A percentile compares a stretch with the other conserved stretches of the same genome.
phyloP scores from a whole-genome alignment of 495 filamentous ascomycete species.

The Penicillium cinerascens region DNA sequence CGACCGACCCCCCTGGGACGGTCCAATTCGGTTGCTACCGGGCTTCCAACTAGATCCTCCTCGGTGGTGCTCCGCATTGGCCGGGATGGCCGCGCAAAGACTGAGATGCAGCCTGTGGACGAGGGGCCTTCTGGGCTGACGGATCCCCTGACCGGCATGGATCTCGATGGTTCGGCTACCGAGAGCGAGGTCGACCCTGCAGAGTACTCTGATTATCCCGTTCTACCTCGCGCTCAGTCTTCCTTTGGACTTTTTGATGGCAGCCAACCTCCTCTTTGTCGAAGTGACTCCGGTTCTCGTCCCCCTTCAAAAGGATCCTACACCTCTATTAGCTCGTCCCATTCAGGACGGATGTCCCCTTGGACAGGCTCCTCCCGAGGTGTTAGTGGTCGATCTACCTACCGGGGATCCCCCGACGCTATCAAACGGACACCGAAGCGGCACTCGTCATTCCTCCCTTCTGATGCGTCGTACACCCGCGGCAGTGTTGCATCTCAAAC shows the following conservation, averaged over 20 bases:
- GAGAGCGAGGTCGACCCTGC: conserved; percentile 55
- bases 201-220: conserved; percentile 63
- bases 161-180: conserved; percentile 45
- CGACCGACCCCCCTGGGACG: conserved; percentile 30
- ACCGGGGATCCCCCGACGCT: conserved; percentile 33
- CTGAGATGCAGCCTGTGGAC: conserved; percentile 61
- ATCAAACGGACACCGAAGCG: conserved; percentile 39
- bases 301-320: conserved; percentile 51
- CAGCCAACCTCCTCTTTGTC: conserved; percentile 44
- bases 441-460: conserved; percentile 31
- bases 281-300: conserved; percentile 54
- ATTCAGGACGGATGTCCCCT: conserved; percentile 42
- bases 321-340: conserved; percentile 43
- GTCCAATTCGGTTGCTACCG: conserved; percentile 29
- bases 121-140: conserved; percentile 41
- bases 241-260: conserved; percentile 60
- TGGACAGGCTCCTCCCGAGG: conserved; percentile 37
- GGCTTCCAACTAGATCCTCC: conserved; percentile 34
- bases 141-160: conserved; percentile 41
- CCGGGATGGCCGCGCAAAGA: conserved; percentile 64
- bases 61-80: conserved; percentile 69
- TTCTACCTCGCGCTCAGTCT: conserved; percentile 58
- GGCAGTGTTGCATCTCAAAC: conserved; percentile 52
- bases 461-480: conserved; percentile 35
- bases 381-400: conserved; percentile 24